Base-by-base conservation (phyloP, 2,329 filamentous ascomycete genomes). In the Ambrosiella beaveri region DNA sequence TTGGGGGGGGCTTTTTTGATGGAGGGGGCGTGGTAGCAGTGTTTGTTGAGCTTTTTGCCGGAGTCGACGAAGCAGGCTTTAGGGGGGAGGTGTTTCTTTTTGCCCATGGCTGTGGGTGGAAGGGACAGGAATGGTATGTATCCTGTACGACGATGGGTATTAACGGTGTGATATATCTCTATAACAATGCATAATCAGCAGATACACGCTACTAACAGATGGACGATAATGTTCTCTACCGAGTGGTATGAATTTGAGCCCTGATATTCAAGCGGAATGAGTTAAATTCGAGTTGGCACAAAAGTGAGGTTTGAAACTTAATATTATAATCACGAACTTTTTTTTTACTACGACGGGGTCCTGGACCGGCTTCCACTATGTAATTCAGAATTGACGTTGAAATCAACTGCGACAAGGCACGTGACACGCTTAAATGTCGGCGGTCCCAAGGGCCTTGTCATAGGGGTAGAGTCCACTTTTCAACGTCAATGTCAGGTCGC, bases 1-100 rank as follows among this genome's bases (percentile, higher is more conserved):
- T 54, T 54, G 47, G 36, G 59, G 65, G 55, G 7, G 62, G 60
- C 51, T 66, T 59, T 57, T 58, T 53, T 57, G 47, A 19, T 54
- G 53, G 36, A 11, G 60, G 63, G 63, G 59, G 37, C 36, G 44
- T 61, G 57, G 44, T 37, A 7, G n/a, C 54, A 27, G 55, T 60
- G 38, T 19, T 54, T 58, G 54, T 58, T 56, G 15, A 45, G 17
- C 15, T n/a, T 54, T 40, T 54, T 60, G 37, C 41, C 44, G 13
- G 54, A 50, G 39, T 61, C 56, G 49, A 55, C 58, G 44, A 59
- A 59, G 36, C 58, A 55, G 15, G 27, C n/a, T n/a, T 57, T 49
- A 15, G 54, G 49, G 12, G 62, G 45, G 27, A 57, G 67, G 59
- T 63, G 76, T 62, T 71, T 72, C 65, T 73, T 74, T 62, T 70